A percentile compares a stretch with the other conserved stretches of the same genome.
Evolutionary conservation across 208 protist genomes (phyloP).

Genomic region (Crithidia brevicula): DNA sequence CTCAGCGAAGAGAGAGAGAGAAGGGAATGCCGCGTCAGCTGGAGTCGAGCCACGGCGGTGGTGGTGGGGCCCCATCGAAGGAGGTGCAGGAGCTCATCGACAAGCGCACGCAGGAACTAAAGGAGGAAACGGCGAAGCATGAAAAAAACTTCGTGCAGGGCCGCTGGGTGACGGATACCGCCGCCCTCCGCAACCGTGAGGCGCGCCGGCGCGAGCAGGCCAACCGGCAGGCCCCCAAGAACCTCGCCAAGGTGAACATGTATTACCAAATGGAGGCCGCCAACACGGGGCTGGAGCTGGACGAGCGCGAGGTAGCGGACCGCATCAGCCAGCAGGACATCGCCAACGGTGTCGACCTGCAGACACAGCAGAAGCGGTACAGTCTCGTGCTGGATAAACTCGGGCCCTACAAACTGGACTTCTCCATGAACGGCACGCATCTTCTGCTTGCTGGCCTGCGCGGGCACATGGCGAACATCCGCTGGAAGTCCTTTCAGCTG

Average conservation of each 20-base stretch:
- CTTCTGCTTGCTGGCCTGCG: slow-evolving; percentile 94
- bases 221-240: slow-evolving; percentile 71
- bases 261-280: slow-evolving; percentile 67
- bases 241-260: slow-evolving; percentile 64
- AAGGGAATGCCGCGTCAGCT: slow-evolving; percentile 3
- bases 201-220: slow-evolving; percentile 52
- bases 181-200: slow-evolving; percentile 64
- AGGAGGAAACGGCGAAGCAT: slow-evolving; percentile 31
- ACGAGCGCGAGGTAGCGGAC: slow-evolving; percentile 92
- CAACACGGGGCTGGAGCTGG: slow-evolving; percentile 76
- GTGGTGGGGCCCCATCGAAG: slow-evolving; percentile 42
- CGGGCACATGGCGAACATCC: slow-evolving; percentile 96
- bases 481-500: slow-evolving; percentile 94
- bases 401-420: slow-evolving; percentile 96
- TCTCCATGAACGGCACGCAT: slow-evolving; percentile 93
- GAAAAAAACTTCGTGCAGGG: slow-evolving; percentile 75
- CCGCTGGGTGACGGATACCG: slow-evolving; percentile 80
- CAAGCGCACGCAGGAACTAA: slow-evolving; percentile 57
- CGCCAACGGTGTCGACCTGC: slow-evolving; percentile 86
- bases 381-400: slow-evolving; percentile 92
- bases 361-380: slow-evolving; percentile 94
- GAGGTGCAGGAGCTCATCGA: slow-evolving; percentile 65
- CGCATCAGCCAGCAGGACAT: slow-evolving; percentile 94
- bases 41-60: slow-evolving; percentile 6
- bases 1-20: not conserved